Evolutionary conservation across 768 basidiomycete species (phyloP).

Genomic region (Kwoniella sp.): DNA sequence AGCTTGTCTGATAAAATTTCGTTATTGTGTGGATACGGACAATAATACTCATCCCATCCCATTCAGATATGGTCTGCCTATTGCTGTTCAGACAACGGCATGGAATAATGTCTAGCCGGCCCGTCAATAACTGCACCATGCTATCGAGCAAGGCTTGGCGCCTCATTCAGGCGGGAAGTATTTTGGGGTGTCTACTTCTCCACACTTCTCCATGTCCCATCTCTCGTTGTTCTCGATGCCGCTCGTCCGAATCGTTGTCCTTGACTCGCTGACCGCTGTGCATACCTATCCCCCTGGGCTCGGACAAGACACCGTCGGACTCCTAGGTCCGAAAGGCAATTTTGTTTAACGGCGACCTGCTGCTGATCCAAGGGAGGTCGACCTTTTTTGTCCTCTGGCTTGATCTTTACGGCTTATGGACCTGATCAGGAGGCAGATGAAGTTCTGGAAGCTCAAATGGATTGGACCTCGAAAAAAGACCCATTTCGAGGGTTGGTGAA

Average conservation of each 20-base stretch:
- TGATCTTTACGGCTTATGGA: background rate
- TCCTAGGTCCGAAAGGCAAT: background rate
- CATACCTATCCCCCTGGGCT: background rate
- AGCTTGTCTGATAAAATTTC: constrained; percentile 3
- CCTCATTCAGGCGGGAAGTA: constrained; percentile 4
- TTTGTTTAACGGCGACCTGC: too few species aligned
- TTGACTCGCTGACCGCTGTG: background rate
- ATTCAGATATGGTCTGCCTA: background rate
- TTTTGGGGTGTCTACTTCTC: constrained; percentile 8
- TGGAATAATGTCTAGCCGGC: background rate
- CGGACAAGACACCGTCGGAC: background rate
- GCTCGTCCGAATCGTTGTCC: background rate
- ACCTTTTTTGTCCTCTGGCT: background rate
- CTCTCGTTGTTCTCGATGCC: background rate
- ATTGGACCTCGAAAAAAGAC: background rate
- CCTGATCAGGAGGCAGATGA: background rate
- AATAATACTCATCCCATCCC: background rate
- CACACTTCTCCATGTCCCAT: constrained; percentile 3
- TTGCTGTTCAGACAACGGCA: background rate
- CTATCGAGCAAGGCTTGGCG: constrained; percentile 9
- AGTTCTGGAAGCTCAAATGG: constrained; percentile 2
- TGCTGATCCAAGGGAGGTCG: background rate
- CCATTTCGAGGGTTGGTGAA: constrained; percentile 1
- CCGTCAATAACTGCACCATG: background rate
- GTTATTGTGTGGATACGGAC: background rate